A percentile compares a stretch with the other conserved stretches of the same genome.
These are phyloP conservation scores for Phytophthora aleatoria DNA, from an alignment of 352 stramenopile genomes.

Conservation along the genomic window DNA sequence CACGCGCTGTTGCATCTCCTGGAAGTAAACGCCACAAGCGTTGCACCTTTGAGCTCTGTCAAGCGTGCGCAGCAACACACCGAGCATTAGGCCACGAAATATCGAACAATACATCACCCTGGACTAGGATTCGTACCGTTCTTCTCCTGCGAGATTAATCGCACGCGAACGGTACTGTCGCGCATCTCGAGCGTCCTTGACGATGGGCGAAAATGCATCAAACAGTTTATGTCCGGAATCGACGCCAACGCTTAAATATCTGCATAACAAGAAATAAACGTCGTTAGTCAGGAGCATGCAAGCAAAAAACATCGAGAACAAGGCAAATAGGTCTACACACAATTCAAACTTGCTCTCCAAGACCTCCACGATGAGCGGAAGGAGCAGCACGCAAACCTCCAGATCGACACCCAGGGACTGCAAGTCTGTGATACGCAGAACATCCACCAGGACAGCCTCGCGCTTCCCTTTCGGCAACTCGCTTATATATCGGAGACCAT, in stretches of 20 bases:
- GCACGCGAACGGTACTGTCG: constrained; percentile 54
- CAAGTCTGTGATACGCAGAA: constrained; percentile 70
- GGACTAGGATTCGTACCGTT: constrained; percentile 42
- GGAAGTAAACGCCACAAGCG: constrained; percentile 66
- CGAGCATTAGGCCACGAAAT: constrained; percentile 6
- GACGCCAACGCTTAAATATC: constrained; percentile 64
- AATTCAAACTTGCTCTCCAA: constrained; percentile 69
- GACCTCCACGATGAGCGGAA: constrained; percentile 78
- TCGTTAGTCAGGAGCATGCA: constrained; percentile 3
- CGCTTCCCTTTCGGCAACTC: constrained; percentile 72
- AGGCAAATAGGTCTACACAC: constrained; percentile 35
- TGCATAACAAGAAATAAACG: constrained; percentile 16
- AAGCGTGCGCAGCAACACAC: not conserved
- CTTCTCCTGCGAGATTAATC: constrained; percentile 77
- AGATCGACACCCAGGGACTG: constrained; percentile 69
- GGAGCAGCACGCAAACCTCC: constrained; percentile 71
- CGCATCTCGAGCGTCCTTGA: constrained; percentile 65
- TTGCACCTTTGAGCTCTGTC: constrained; percentile 60
- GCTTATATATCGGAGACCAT: constrained; percentile 68
- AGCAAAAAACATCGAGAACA: not conserved
- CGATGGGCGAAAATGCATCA: constrained; percentile 71
- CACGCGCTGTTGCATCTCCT: constrained; percentile 64
- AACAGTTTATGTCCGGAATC: constrained; percentile 69
- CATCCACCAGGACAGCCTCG: constrained; percentile 74
- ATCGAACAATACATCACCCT: not conserved